Percentiles rank a stretch among this genome's conserved stretches.
Evolutionary conservation across 306 rosid genomes (phyloP).

Genomic region (Cucurbita pepo): DNA sequence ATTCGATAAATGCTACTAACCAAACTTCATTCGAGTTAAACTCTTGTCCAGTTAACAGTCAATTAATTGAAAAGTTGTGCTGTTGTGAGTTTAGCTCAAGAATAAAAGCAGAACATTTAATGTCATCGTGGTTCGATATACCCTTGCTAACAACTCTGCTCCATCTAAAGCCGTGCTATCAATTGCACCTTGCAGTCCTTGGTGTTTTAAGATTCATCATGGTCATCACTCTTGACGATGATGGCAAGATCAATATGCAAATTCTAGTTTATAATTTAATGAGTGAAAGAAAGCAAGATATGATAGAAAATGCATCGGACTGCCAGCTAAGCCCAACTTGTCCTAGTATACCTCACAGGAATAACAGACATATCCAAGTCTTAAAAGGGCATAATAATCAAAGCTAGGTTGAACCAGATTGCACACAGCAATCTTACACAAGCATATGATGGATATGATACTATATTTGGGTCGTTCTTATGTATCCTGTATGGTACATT

Average conservation of each 20-base stretch:
- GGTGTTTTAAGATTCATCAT: background rate
- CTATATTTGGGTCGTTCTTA: background rate
- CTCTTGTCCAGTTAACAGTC: background rate
- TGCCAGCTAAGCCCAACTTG: background rate
- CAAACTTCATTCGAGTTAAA: background rate
- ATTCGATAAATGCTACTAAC: background rate
- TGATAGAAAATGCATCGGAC: background rate
- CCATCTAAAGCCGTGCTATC: conserved; percentile 3
- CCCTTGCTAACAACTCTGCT: conserved; percentile 4
- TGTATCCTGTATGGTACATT: too few species aligned
- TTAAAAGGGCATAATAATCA: background rate
- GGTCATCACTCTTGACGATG: background rate
- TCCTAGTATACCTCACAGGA: background rate
- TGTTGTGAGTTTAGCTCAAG: background rate
- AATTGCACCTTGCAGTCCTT: background rate
- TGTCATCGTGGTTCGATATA: background rate
- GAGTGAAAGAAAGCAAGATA: background rate
- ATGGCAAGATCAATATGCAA: background rate
- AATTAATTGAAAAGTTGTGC: background rate
- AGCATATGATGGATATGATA: background rate
- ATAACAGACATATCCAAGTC: background rate
- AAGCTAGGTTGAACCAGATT: background rate
- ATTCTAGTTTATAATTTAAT: background rate
- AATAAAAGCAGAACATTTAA: background rate
- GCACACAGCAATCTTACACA: background rate